phyloP scores from a whole-genome alignment of 1,139 yeast genomes.

The Candida sanyaensis region DNA sequence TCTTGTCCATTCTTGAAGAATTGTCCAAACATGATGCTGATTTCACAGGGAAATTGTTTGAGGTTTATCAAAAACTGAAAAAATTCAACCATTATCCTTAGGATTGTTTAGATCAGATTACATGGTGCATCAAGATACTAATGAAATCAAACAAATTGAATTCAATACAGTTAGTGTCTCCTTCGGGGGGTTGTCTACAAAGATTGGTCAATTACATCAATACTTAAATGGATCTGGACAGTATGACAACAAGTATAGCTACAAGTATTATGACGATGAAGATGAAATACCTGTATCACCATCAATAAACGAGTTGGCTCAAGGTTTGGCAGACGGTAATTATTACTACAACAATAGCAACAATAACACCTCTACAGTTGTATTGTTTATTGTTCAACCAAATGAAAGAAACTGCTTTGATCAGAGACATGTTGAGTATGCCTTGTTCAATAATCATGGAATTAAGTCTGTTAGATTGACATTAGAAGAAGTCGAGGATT shows the following conservation, averaged over 20 bases:
- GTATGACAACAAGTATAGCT: conserved; percentile 43
- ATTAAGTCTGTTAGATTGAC: conserved; percentile 67
- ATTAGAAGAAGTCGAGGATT: conserved; percentile 55
- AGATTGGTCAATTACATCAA: conserved; percentile 74
- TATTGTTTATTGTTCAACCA: conserved; percentile 81
- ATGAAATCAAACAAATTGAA: conserved; percentile 83
- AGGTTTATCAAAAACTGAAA: conserved; percentile 46
- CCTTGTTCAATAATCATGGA: conserved; percentile 56
- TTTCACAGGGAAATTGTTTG: conserved; percentile 80
- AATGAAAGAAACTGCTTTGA: conserved; percentile 88
- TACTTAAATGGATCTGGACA: conserved; percentile 60
- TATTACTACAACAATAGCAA: conserved; percentile 42
- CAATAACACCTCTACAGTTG: conserved; percentile 43
- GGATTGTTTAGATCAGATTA: conserved; percentile 93
- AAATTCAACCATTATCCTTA: conserved; percentile 71
- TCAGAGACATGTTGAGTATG: conserved; percentile 81
- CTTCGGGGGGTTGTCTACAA: conserved; percentile 86
- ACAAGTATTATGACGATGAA: conserved; percentile 39
- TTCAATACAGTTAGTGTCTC: conserved; percentile 95
- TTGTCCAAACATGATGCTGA: conserved; percentile 64
- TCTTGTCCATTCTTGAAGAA: conserved; percentile 54
- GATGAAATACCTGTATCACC: conserved; percentile 66
- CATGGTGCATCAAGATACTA: conserved; percentile 57
- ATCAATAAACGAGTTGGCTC: conserved; percentile 61
- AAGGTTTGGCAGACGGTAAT: conserved; percentile 71